Percentiles rank a stretch among this genome's conserved stretches.
phyloP scores from a whole-genome alignment of 108 stramenopile genomes.

The Nitzschia sp. region DNA sequence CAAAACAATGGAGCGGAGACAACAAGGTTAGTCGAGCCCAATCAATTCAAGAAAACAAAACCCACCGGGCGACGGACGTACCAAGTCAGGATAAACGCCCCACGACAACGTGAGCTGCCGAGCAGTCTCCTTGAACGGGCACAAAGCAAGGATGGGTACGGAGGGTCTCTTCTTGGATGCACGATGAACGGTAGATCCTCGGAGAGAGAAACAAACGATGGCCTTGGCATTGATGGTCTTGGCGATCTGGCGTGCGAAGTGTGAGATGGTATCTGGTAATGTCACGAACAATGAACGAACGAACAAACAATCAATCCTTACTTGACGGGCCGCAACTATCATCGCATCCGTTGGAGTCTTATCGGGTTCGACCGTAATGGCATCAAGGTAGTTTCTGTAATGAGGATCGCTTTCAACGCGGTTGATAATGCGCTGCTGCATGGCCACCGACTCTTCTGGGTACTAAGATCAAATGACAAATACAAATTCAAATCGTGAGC shows the following conservation, averaged over 20 bases:
- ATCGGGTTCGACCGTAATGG: constrained; percentile 44
- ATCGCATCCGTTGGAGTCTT: constrained; percentile 90
- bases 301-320: too few relatives aligned
- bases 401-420: constrained; percentile 87
- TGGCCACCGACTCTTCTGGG: constrained; percentile 90
- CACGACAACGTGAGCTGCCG: constrained; percentile 88
- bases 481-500: too few relatives aligned
- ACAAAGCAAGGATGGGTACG: constrained; percentile 94
- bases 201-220: constrained; percentile 88
- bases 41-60: too few relatives aligned
- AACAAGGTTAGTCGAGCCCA: too few relatives aligned
- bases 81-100: constrained; percentile 92
- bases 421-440: constrained; percentile 95
- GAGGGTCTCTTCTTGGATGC: constrained; percentile 86
- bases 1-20: too few relatives aligned
- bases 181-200: constrained; percentile 83
- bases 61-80: too few relatives aligned
- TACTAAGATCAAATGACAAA: too few relatives aligned
- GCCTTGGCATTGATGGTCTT: constrained; percentile 82
- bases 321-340: constrained; percentile 84
- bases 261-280: too few relatives aligned
- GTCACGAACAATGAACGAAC: too few relatives aligned
- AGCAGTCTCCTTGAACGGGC: constrained; percentile 87
- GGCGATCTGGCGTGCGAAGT: constrained; percentile 67
- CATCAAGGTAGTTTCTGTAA: constrained; percentile 64